Evolutionary conservation across 768 basidiomycete genomes (phyloP), one percentile per base, ranked within the genome.

Genomic region (Agaricus sinodeliciosus): DNA sequence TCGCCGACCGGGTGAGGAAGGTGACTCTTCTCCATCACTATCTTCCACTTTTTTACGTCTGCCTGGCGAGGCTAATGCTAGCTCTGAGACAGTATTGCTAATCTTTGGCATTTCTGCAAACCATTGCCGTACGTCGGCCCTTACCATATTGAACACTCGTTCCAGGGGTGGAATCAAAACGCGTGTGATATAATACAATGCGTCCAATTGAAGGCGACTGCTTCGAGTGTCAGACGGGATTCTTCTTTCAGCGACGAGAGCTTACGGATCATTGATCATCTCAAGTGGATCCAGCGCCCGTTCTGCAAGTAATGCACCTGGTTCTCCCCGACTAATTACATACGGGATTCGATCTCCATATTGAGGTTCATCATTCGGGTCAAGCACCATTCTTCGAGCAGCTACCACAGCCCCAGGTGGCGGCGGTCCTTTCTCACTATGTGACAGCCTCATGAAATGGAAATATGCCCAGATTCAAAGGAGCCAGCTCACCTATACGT

Each of bases 341-440:
- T 97, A 98, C 0, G 93, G 92, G 0, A 98, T 81, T 26, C 95
- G 83, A 60, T 99, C 94, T 15, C 90, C 91, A 62, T 97, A 96
- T 59, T 94, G 91, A 1, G 88, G 77, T 63, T 96, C 94, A 47
- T 87, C 80, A 22, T 84, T 82, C 0, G 84, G 82, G 65, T 98
- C 94, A 42, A 80, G 63, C 12, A 85, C 59, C 67, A 87, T 79
- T 50, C 81, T 79, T 26, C 85, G 77, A 3, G 87, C 86, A 7
- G 94, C 94, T 12, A 98, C 85, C 1, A 84, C 78, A 5, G 83
- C 94, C 0, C 94, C 96, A n/a, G 96, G 94, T 5, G 91, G 94
- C 0, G 94, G 96, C 0, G 83, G 81, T 0, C 73, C 84, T 57
- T 82, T 85, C 48, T 93, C 91, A 56, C 95, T 97, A 41, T 22